phyloP scores from a whole-genome alignment of 2,329 filamentous ascomycete species.

The Epichloe uncinata region DNA sequence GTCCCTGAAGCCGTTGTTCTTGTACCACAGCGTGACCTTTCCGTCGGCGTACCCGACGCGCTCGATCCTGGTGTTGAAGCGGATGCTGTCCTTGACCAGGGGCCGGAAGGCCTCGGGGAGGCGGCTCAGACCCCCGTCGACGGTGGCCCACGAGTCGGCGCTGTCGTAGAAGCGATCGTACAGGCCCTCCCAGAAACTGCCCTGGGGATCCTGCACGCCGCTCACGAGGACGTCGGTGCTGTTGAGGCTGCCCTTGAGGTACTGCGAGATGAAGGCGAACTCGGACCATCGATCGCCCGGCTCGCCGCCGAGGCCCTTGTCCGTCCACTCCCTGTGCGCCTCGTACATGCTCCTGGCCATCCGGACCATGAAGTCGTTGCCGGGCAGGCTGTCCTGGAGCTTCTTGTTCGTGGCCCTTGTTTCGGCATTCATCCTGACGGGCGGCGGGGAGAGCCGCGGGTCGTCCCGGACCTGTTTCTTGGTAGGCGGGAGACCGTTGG shows the following conservation, averaged over 20 bases:
- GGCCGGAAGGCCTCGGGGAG: slow-evolving; percentile 48
- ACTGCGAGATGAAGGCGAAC: slow-evolving; percentile 47
- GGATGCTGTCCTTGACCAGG: slow-evolving; percentile 41
- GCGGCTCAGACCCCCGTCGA: slow-evolving; percentile 4
- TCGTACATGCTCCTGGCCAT: slow-evolving; percentile 30
- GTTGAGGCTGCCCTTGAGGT: slow-evolving; percentile 38
- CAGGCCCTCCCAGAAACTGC: slow-evolving; percentile 32
- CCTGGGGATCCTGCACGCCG: slow-evolving; percentile 20
- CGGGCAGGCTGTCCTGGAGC: slow-evolving; percentile 22
- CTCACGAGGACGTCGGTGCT: slow-evolving; percentile 31
- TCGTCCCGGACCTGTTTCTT: slow-evolving; percentile 32
- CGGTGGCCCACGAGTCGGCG: slow-evolving; percentile 14
- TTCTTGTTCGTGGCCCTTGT: slow-evolving; percentile 22
- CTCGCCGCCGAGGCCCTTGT: slow-evolving; percentile 23
- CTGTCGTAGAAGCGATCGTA: slow-evolving; percentile 6
- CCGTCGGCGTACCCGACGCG: slow-evolving; percentile 39
- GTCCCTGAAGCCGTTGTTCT: slow-evolving; percentile 25
- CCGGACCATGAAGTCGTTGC: slow-evolving; percentile 21
- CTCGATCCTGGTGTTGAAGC: slow-evolving; percentile 42
- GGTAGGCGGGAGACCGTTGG: slow-evolving; percentile 40
- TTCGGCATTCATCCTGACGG: slow-evolving; percentile 17
- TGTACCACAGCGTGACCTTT: slow-evolving; percentile 47
- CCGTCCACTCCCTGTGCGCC: slow-evolving; percentile 26
- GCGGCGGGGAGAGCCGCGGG: slow-evolving; percentile 19
- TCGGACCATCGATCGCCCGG: slow-evolving; percentile 53